Conservation (phyloP, 2,329 filamentous ascomycete genomes). For the Fusarium nodosum region DNA sequence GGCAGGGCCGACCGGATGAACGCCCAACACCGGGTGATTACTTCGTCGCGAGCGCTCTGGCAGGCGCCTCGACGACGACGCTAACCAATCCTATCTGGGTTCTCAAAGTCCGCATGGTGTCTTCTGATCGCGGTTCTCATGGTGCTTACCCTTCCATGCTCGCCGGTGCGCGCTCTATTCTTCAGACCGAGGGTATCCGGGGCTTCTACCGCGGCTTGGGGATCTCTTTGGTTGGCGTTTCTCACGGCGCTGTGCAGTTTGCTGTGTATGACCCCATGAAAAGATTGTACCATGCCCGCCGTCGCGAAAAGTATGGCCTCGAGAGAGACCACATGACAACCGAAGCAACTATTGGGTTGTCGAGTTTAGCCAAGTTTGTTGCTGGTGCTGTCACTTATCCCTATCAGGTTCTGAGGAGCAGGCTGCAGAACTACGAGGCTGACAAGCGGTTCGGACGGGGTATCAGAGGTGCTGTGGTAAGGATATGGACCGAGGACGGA, state of each 20-base stretch:
- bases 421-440: conserved; percentile 90
- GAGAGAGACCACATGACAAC: conserved; percentile 66
- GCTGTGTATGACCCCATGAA: conserved; percentile 87
- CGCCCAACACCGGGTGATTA: conserved; percentile 74
- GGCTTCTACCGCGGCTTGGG: conserved; percentile 92
- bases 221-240: conserved; percentile 86
- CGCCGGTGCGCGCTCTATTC: conserved; percentile 76
- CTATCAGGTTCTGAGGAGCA: conserved; percentile 90
- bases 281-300: conserved; percentile 67
- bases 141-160: conserved; percentile 87
- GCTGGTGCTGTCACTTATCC: conserved; percentile 94
- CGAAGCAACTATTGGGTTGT: conserved; percentile 83
- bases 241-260: conserved; percentile 95
- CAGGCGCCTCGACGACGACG: conserved; percentile 80
- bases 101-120: conserved; percentile 96
- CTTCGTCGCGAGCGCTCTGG: conserved; percentile 79
- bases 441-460: conserved; percentile 79
- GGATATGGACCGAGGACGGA: conserved; percentile 86
- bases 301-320: conserved; percentile 42
- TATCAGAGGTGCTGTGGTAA: conserved; percentile 75
- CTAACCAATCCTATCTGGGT: conserved; percentile 98
- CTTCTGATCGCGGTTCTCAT: conserved; percentile 78
- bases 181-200: conserved; percentile 76
- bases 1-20: conserved; percentile 22
- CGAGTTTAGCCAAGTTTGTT: conserved; percentile 84